These are phyloP conservation scores for Triticum monococcum DNA, from an alignment of 176 grass and related monocot species.

Conservation along the genomic window DNA sequence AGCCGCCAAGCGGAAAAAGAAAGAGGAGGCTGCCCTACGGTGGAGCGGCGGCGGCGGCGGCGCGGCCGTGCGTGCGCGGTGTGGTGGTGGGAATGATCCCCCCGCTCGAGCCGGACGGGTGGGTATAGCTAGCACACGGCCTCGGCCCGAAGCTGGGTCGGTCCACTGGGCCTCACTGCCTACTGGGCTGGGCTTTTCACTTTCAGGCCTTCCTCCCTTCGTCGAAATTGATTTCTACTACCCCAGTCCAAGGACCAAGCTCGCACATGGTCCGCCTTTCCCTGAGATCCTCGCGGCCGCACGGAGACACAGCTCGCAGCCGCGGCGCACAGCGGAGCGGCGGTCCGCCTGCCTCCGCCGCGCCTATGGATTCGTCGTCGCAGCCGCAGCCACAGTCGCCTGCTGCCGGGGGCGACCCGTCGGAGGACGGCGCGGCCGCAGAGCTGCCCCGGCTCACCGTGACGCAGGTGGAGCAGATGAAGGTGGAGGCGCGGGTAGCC, in stretches of 20 bases:
- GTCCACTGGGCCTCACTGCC: background rate
- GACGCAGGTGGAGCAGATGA: conserved; percentile 80
- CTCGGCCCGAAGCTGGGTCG: background rate
- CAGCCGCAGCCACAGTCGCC: conserved; percentile 7
- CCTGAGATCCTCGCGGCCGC: conserved; percentile 20
- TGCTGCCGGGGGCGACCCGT: background rate
- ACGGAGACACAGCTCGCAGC: conserved; percentile 19
- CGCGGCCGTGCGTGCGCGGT: background rate
- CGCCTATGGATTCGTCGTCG: conserved; percentile 41
- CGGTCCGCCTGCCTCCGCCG: background rate
- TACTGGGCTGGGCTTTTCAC: background rate
- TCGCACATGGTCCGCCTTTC: conserved; percentile 31
- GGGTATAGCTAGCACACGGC: conserved; percentile 17
- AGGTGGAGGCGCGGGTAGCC: conserved; percentile 60
- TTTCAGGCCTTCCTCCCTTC: background rate
- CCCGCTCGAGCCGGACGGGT: background rate
- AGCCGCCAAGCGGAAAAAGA: background rate
- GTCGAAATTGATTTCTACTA: background rate
- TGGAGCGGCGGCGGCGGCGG: background rate
- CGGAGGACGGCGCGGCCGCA: background rate
- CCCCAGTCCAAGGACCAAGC: background rate
- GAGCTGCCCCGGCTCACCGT: conserved; percentile 53
- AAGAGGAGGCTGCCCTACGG: background rate
- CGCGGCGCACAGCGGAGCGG: background rate
- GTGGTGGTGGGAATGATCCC: background rate